phyloP scores from a whole-genome alignment of 169 alveolate species.

The Eimeria necatrix region DNA sequence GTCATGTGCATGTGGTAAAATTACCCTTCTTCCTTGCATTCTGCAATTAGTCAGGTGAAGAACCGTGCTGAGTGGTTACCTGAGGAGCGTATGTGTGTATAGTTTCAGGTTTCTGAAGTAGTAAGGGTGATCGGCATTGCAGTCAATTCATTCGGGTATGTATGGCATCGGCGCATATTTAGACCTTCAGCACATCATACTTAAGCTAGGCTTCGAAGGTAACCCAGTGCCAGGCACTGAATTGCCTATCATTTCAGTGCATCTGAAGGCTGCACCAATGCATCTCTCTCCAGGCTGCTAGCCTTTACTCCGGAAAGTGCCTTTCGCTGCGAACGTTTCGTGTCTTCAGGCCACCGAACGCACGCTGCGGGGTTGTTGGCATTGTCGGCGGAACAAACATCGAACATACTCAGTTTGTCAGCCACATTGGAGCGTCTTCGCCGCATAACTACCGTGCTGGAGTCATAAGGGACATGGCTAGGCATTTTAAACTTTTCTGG shows the following conservation, averaged over 20 bases:
- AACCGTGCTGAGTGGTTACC: background rate
- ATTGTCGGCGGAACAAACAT: conserved; percentile 68
- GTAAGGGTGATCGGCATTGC: conserved; percentile 68
- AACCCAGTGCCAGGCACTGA: background rate
- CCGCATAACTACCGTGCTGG: conserved; percentile 71
- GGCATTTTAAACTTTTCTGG: conserved; percentile 63
- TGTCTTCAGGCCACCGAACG: conserved; percentile 53
- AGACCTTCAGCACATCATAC: background rate
- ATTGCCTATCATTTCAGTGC: background rate
- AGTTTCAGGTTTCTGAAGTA: conserved; percentile 37
- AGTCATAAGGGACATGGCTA: conserved; percentile 63
- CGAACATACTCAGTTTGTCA: conserved; percentile 64
- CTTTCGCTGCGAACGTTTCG: background rate
- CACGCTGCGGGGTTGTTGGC: conserved; percentile 69
- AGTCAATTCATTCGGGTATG: conserved; percentile 72
- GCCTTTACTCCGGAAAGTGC: too few species aligned
- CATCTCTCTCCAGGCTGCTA: too few species aligned
- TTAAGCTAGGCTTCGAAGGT: background rate
- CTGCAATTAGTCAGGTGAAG: background rate
- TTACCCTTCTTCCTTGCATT: too few species aligned
- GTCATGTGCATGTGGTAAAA: background rate
- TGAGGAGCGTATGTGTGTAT: background rate
- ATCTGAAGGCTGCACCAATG: too few species aligned
- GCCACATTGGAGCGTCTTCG: conserved; percentile 66
- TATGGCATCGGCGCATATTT: background rate